A percentile compares a stretch with the other conserved stretches of the same genome.
These are phyloP conservation scores for Solanum neorickii DNA, from an alignment of 257 asterid species.

Conservation along the genomic window DNA sequence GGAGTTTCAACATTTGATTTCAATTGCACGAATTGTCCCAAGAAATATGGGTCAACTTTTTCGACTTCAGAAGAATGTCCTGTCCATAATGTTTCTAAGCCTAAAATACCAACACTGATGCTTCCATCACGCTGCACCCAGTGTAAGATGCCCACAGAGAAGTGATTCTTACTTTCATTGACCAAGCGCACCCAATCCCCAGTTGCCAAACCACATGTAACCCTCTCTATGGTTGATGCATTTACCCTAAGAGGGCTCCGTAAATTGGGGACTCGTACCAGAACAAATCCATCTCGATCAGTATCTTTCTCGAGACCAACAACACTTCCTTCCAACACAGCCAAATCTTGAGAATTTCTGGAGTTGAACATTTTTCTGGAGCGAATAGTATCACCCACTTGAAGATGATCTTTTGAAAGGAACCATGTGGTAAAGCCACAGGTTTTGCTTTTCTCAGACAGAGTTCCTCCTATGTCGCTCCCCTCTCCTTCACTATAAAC, in stretches of 20 bases:
- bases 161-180: slow-evolving; percentile 21
- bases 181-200: slow-evolving; percentile 55
- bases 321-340: slow-evolving; percentile 35
- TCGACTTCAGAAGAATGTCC: slow-evolving; percentile 38
- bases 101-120: slow-evolving; percentile 32
- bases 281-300: slow-evolving; percentile 33
- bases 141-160: slow-evolving; percentile 43
- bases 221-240: slow-evolving; percentile 33
- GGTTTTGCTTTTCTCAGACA: slow-evolving; percentile 20
- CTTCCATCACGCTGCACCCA: slow-evolving; percentile 40
- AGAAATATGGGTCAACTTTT: slow-evolving; percentile 21
- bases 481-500: slow-evolving; percentile 30
- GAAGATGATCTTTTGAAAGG: slow-evolving; percentile 47
- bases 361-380: slow-evolving; percentile 29
- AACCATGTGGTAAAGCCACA: slow-evolving; percentile 36
- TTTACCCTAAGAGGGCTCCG: slow-evolving; percentile 34
- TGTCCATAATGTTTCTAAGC: slow-evolving; percentile 42
- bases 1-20: slow-evolving; percentile 30
- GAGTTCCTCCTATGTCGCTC: slow-evolving; percentile 26
- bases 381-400: slow-evolving; percentile 47
- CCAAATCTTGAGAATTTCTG: slow-evolving; percentile 16
- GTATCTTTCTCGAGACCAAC: slow-evolving; percentile 47
- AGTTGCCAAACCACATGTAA: slow-evolving; percentile 39
- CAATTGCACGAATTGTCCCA: slow-evolving; percentile 40
- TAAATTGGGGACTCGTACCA: slow-evolving; percentile 32